Evolutionary conservation across 163 green algal species (phyloP).

Genomic region (Coccomyxa subellipsoidea): DNA sequence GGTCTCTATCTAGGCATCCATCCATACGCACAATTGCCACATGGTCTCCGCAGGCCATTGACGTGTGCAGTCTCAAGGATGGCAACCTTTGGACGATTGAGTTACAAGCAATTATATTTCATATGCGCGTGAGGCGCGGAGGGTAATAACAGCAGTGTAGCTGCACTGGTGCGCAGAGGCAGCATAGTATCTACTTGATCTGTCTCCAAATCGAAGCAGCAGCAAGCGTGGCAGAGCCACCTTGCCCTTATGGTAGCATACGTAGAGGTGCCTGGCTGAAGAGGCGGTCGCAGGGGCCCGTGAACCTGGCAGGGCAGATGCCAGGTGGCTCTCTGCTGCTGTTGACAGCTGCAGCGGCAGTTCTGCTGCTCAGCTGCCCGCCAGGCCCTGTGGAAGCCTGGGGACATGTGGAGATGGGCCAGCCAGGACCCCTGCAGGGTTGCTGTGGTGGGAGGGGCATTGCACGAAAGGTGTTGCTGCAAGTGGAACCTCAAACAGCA

Average conservation of each 20-base stretch:
- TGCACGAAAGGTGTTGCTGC: neutral
- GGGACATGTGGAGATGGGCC: neutral
- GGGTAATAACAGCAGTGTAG: no score
- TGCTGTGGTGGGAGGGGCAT: neutral
- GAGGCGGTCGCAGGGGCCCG: neutral
- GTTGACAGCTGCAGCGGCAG: neutral
- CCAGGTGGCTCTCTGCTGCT: neutral
- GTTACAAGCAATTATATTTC: no score
- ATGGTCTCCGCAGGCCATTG: no score
- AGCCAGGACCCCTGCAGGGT: neutral
- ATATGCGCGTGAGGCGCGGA: no score
- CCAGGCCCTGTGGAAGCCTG: neutral
- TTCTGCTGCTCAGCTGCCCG: neutral
- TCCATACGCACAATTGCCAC: no score
- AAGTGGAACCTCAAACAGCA: neutral
- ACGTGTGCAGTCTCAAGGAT: no score
- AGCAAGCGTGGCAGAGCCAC: neutral
- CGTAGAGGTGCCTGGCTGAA: neutral
- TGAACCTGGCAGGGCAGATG: neutral
- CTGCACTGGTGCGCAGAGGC: no score
- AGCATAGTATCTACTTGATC: neutral
- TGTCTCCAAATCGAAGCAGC: neutral
- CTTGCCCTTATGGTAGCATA: neutral
- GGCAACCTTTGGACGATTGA: no score
- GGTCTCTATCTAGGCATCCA: no score